Evolutionary conservation across 441 rosid genomes (phyloP).

Genomic region (Corymbia citriodora): DNA sequence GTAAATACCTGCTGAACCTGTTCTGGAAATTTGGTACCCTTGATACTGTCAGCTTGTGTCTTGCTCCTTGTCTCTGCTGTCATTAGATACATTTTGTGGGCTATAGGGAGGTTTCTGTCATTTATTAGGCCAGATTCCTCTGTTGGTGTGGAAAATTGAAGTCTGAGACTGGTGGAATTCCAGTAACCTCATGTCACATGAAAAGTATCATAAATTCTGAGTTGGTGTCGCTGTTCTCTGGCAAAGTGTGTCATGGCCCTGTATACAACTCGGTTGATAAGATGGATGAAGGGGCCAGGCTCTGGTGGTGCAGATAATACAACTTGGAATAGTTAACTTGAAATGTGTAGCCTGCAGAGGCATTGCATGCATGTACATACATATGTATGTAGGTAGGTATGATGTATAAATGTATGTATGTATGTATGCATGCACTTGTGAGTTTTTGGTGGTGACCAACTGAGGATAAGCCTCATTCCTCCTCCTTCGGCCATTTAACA

Average conservation of each 20-base stretch:
- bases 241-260: not conserved
- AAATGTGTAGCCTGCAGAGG: not conserved
- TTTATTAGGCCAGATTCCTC: not conserved
- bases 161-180: not conserved
- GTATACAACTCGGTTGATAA: not conserved
- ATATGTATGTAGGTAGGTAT: not conserved
- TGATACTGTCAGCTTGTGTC: not conserved
- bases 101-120: not conserved
- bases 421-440: not conserved
- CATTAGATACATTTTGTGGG: not conserved
- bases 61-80: not conserved
- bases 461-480: not conserved
- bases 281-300: not conserved
- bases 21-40: not conserved
- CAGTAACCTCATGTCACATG: not conserved
- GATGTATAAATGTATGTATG: not conserved
- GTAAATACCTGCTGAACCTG: not conserved
- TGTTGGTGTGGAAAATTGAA: not conserved
- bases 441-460: not conserved
- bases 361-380: not conserved
- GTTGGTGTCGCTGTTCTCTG: not conserved
- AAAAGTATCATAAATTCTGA: not conserved
- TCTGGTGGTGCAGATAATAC: not conserved
- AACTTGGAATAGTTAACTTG: not conserved
- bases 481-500: not conserved